Conservation (phyloP, 108 stramenopile genomes). For the Nannochloropsis gaditana region DNA sequence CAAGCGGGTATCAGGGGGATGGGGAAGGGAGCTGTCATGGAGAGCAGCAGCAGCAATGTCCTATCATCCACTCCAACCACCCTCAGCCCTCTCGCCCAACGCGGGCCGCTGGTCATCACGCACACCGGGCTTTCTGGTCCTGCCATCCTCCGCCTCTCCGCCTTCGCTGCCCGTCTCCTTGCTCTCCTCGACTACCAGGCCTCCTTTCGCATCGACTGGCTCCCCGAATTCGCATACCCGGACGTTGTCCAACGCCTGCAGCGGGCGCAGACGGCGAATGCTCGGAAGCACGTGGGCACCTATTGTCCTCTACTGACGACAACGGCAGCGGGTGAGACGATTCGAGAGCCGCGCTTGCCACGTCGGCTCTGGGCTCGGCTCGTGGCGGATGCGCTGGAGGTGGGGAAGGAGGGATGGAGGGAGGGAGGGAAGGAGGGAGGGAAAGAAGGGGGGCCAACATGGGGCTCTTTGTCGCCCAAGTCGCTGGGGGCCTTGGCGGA, state of each 20-base stretch:
- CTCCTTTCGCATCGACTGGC: slow-evolving; percentile 60
- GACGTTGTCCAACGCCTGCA: background rate
- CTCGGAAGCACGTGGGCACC: background rate
- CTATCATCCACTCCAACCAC: slow-evolving; percentile 6
- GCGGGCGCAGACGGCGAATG: background rate
- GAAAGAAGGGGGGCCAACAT: background rate
- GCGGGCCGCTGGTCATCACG: slow-evolving; percentile 83
- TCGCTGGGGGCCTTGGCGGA: background rate
- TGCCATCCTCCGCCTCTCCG: slow-evolving; percentile 77
- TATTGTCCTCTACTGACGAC: background rate
- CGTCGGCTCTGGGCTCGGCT: background rate
- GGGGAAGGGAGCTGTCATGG: background rate
- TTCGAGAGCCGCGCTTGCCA: background rate
- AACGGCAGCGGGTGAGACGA: background rate
- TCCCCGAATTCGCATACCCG: slow-evolving; percentile 23
- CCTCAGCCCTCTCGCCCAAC: slow-evolving; percentile 37
- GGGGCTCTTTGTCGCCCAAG: background rate
- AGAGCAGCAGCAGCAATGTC: background rate
- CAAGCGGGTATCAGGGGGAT: background rate
- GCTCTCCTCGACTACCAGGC: slow-evolving; percentile 36
- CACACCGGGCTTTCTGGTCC: slow-evolving; percentile 85
- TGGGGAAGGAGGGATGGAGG: background rate
- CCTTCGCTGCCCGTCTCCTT: slow-evolving; percentile 80
- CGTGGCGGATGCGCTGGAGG: background rate
- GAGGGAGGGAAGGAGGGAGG: background rate